A percentile compares a stretch with the other conserved stretches of the same genome.
Evolutionary conservation across 805 yeast genomes (phyloP).

Genomic region (Ascoidea asiatica): DNA sequence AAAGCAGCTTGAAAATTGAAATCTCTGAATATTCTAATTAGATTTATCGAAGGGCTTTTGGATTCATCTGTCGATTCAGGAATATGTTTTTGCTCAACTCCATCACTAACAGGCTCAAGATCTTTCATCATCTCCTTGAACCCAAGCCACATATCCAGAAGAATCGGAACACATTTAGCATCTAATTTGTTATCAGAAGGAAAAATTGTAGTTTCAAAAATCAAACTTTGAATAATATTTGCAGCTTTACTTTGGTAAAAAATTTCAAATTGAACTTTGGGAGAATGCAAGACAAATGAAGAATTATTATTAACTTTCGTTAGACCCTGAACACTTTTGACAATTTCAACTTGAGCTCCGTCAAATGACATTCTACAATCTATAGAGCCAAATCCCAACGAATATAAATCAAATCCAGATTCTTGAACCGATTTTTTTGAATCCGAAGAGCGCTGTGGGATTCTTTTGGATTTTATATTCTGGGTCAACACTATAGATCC

Average conservation of each 20-base stretch:
- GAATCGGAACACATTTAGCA: conserved; percentile 69
- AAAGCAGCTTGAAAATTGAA: conserved; percentile 52
- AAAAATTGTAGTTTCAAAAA: conserved; percentile 43
- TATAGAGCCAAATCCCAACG: conserved; percentile 20
- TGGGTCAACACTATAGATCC: conserved; percentile 7
- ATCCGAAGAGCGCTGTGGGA: background rate
- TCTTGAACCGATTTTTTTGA: conserved; percentile 1
- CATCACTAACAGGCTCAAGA: conserved; percentile 10
- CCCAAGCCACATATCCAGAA: conserved; percentile 42
- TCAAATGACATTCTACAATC: conserved; percentile 46
- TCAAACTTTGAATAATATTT: conserved; percentile 28
- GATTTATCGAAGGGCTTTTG: conserved; percentile 16
- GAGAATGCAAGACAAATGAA: conserved; percentile 55
- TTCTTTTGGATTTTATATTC: conserved; percentile 2
- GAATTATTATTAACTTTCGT: conserved; percentile 19
- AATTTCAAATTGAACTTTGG: conserved; percentile 49
- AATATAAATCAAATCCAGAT: conserved; percentile 4
- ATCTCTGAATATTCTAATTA: conserved; percentile 34
- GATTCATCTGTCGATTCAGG: background rate
- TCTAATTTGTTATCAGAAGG: conserved; percentile 60
- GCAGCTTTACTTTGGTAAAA: conserved; percentile 34
- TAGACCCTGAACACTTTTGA: conserved; percentile 1
- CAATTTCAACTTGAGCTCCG: conserved; percentile 46
- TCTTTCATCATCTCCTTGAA: conserved; percentile 32
- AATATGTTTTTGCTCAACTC: conserved; percentile 8